Percentiles rank a stretch among this genome's conserved stretches.
Conservation (phyloP, 176 grass and related monocot species). For the Carex parvula region DNA sequence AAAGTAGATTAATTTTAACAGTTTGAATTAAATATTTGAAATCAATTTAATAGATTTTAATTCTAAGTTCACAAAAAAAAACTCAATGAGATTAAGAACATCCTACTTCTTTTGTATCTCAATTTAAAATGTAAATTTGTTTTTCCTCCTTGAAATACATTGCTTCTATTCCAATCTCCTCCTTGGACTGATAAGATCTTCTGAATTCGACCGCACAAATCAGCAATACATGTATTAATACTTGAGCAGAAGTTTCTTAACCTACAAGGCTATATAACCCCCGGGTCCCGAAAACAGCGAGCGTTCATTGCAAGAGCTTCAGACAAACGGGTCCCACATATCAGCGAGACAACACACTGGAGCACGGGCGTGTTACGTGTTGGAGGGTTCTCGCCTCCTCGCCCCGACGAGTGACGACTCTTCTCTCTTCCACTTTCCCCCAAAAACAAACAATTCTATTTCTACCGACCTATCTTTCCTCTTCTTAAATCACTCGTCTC, state of each 20-base stretch:
- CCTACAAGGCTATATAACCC: not conserved
- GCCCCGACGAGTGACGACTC: constrained; percentile 9
- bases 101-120: no score
- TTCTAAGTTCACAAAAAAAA: no score
- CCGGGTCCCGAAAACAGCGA: not conserved
- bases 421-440: not conserved
- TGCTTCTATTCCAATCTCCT: not conserved
- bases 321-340: not conserved
- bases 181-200: not conserved
- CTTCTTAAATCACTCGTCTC: not conserved
- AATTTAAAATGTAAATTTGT: no score
- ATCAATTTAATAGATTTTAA: no score
- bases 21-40: no score
- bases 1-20: no score
- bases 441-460: constrained; percentile 30
- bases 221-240: not conserved
- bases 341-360: not conserved
- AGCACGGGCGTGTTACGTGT: not conserved
- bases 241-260: not conserved
- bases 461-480: constrained; percentile 19
- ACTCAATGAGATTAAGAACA: no score
- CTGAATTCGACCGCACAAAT: not conserved
- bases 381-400: constrained; percentile 23
- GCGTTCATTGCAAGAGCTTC: not conserved
- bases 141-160: not conserved